Evolutionary conservation across 2,329 filamentous ascomycete genomes (phyloP).

Genomic region (Metarhizium guizhouense): DNA sequence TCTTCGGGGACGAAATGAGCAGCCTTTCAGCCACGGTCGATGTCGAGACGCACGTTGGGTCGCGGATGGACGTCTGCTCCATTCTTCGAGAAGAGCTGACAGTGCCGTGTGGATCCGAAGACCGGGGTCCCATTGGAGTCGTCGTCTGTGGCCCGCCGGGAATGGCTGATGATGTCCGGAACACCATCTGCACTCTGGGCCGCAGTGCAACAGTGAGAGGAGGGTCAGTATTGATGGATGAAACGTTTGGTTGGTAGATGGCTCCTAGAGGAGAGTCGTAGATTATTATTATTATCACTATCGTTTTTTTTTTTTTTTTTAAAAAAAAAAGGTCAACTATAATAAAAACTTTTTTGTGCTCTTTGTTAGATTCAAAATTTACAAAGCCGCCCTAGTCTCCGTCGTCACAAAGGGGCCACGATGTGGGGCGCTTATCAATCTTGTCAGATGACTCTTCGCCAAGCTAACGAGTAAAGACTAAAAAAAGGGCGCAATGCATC

Average conservation of each 20-base stretch:
- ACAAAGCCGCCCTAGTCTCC: not conserved
- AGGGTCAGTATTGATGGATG: slow-evolving; percentile 16
- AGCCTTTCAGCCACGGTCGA: slow-evolving; percentile 10
- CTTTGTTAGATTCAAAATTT: not conserved
- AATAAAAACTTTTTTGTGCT: too few relatives aligned
- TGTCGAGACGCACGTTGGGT: slow-evolving; percentile 14
- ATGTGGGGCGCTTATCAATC: slow-evolving; percentile 2
- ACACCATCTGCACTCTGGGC: slow-evolving; percentile 14
- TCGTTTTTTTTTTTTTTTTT: too few relatives aligned
- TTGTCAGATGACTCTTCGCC: slow-evolving; percentile 2
- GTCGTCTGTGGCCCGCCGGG: slow-evolving; percentile 19
- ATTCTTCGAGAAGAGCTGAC: slow-evolving; percentile 15
- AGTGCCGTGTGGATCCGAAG: slow-evolving; percentile 4
- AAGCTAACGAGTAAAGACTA: not conserved
- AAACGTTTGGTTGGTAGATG: slow-evolving; percentile 18
- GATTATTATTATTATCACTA: too few relatives aligned
- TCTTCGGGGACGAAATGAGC: slow-evolving; percentile 9
- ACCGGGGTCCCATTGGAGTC: slow-evolving; percentile 13
- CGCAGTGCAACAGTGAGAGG: slow-evolving; percentile 9
- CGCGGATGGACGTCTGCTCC: slow-evolving; percentile 12
- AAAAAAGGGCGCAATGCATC: not conserved
- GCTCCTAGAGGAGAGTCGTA: not conserved
- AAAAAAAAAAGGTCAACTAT: too few relatives aligned
- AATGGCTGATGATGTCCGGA: slow-evolving; percentile 20
- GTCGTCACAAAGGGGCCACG: not conserved